These are phyloP conservation scores for Epichloe scottii DNA, from an alignment of 2,329 filamentous ascomycete genomes.

Conservation along the genomic window DNA sequence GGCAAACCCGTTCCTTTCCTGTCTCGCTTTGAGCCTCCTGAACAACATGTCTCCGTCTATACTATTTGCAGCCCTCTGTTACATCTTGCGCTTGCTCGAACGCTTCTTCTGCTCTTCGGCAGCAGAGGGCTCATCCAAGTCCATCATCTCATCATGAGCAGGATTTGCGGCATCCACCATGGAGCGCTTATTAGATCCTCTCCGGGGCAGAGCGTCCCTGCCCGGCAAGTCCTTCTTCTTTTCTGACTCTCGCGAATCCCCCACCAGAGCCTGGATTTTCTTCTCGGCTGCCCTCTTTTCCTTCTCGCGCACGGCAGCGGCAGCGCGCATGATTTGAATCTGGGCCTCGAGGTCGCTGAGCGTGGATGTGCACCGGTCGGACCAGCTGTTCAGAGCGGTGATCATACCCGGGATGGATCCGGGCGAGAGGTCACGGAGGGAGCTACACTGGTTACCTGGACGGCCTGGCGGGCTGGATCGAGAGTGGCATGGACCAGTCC, in stretches of 20 bases:
- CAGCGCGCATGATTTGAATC: constrained; percentile 51
- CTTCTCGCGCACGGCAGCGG: constrained; percentile 40
- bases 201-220: constrained; percentile 15
- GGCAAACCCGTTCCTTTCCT: not conserved
- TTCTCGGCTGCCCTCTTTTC: constrained; percentile 35
- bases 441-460: constrained; percentile 69
- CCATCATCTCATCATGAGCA: constrained; percentile 38
- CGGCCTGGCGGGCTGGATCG: constrained; percentile 60
- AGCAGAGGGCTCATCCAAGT: constrained; percentile 40
- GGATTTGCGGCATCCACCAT: constrained; percentile 31
- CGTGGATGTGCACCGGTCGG: constrained; percentile 60
- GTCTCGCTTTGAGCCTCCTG: not conserved
- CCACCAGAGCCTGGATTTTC: constrained; percentile 35
- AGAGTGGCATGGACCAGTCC: constrained; percentile 73
- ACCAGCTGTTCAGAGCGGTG: constrained; percentile 59
- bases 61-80: constrained; percentile 5
- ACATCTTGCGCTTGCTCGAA: constrained; percentile 42
- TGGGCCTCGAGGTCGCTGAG: constrained; percentile 65
- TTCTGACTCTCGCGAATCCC: constrained; percentile 31
- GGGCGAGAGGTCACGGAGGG: constrained; percentile 74
- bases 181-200: constrained; percentile 19
- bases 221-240: constrained; percentile 17
- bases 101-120: constrained; percentile 37
- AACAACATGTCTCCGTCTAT: not conserved
- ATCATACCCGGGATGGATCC: constrained; percentile 59